Conservation (phyloP, 176 grass and related monocot genomes). For the Metroxylon sagu region DNA sequence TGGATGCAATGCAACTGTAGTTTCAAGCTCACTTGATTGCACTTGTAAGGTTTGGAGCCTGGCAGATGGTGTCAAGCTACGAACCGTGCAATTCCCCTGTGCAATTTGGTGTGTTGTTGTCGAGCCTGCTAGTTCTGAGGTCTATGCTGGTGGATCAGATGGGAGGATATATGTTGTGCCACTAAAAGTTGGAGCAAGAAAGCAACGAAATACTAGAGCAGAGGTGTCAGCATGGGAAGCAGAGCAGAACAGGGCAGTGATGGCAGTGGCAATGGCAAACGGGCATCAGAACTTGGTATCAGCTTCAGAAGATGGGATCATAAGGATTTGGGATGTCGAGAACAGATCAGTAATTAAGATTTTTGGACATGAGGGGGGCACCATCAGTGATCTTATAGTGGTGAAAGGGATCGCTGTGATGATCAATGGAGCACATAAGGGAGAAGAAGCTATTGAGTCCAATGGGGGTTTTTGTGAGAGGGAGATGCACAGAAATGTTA, state of each 20-base stretch:
- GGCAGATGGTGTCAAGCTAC: neutral
- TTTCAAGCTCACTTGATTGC: conserved; percentile 20
- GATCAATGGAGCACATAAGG: neutral
- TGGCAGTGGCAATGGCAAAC: neutral
- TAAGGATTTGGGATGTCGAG: conserved; percentile 8
- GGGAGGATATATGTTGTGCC: conserved; percentile 11
- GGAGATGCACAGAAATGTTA: neutral
- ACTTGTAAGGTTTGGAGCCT: conserved; percentile 35
- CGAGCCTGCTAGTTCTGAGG: neutral
- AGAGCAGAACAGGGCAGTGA: neutral
- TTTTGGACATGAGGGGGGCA: no score
- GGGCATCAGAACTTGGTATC: conserved; percentile 11
- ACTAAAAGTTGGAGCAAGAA: neutral
- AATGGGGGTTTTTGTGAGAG: conserved; percentile 1
- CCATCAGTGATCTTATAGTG: neutral
- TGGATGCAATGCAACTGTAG: conserved; percentile 12
- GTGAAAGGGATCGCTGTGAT: neutral
- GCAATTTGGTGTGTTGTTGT: neutral
- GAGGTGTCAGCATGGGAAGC: neutral
- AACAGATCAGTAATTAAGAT: neutral
- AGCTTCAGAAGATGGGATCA: conserved; percentile 24
- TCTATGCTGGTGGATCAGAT: conserved; percentile 18
- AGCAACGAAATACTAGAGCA: no score
- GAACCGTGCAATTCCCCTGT: conserved; percentile 20
- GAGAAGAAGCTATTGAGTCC: neutral